Conservation (phyloP, 192 early-diverging fungal species). For the Mortierella claussenii region DNA sequence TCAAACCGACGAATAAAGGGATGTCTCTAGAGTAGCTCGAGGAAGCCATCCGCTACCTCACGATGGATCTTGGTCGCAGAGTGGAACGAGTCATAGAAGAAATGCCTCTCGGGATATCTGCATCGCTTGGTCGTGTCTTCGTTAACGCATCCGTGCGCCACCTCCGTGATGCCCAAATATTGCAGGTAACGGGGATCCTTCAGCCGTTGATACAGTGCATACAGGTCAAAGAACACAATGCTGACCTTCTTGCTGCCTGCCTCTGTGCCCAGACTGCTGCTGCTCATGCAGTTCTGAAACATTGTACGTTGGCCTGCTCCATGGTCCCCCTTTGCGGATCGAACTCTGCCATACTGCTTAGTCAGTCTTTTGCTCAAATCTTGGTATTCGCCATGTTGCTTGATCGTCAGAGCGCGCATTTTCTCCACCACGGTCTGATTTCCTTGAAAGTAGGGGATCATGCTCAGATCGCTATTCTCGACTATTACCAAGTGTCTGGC, state of each 20-base stretch:
- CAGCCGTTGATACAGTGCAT: neutral
- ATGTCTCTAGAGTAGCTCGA: conserved; percentile 6
- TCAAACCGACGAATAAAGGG: too few species aligned
- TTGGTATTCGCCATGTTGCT: conserved; percentile 23
- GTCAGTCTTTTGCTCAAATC: conserved; percentile 13
- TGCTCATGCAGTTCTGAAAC: neutral
- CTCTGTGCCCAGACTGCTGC: too few species aligned
- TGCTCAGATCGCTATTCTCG: conserved; percentile 27
- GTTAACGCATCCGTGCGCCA: conserved; percentile 27
- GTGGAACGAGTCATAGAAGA: conserved; percentile 36
- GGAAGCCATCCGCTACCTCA: conserved; percentile 24
- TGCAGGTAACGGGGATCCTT: neutral
- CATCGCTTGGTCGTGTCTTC: conserved; percentile 10
- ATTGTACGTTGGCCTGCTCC: conserved; percentile 6
- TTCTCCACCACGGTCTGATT: conserved; percentile 16
- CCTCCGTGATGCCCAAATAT: conserved; percentile 25
- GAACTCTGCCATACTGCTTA: conserved; percentile 9
- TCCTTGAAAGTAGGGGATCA: conserved; percentile 18
- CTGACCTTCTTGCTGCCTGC: conserved; percentile 2
- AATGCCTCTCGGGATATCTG: conserved; percentile 7
- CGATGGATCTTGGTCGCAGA: conserved; percentile 32
- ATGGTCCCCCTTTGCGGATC: neutral
- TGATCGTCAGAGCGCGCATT: conserved; percentile 13
- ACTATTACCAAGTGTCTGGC: conserved; percentile 28
- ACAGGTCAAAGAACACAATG: conserved; percentile 41